Conservation (phyloP, 345 rosid genomes). For the Salix dunnii region DNA sequence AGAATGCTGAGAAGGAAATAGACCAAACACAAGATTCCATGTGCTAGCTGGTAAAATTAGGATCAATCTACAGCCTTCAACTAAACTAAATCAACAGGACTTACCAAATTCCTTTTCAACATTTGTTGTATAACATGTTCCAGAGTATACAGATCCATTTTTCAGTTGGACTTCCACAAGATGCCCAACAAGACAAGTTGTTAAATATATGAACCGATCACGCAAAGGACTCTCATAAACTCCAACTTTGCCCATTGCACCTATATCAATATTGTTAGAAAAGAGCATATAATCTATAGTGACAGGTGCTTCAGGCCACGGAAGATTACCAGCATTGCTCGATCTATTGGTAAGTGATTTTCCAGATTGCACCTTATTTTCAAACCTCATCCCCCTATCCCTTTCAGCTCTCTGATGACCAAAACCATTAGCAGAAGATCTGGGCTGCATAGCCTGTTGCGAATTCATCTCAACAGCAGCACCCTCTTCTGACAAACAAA, state of each 20-base stretch:
- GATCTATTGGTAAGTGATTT: slow-evolving; percentile 46
- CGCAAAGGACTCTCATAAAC: slow-evolving; percentile 47
- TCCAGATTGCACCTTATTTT: slow-evolving; percentile 51
- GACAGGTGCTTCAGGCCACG: slow-evolving; percentile 12
- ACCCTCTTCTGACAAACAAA: not conserved
- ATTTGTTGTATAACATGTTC: slow-evolving; percentile 75
- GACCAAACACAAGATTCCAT: not conserved
- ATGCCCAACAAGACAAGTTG: slow-evolving; percentile 74
- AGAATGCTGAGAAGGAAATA: slow-evolving; percentile 14
- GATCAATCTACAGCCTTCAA: slow-evolving; percentile 4
- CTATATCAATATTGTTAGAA: slow-evolving; percentile 25
- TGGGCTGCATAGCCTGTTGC: slow-evolving; percentile 50
- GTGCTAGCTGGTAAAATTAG: not conserved
- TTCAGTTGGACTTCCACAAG: slow-evolving; percentile 84
- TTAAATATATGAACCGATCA: slow-evolving; percentile 65
- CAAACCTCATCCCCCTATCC: slow-evolving; percentile 49
- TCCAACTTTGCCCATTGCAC: slow-evolving; percentile 48
- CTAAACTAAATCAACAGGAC: slow-evolving; percentile 25
- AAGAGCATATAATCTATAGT: slow-evolving; percentile 4
- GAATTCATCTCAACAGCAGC: slow-evolving; percentile 29
- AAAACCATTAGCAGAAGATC: slow-evolving; percentile 60
- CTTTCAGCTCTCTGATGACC: slow-evolving; percentile 56
- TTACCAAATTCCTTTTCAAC: slow-evolving; percentile 77
- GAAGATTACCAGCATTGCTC: slow-evolving; percentile 43
- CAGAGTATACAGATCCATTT: slow-evolving; percentile 79